Base-by-base conservation (phyloP, 768 basidiomycete species). In the Naganishia antarctica region DNA sequence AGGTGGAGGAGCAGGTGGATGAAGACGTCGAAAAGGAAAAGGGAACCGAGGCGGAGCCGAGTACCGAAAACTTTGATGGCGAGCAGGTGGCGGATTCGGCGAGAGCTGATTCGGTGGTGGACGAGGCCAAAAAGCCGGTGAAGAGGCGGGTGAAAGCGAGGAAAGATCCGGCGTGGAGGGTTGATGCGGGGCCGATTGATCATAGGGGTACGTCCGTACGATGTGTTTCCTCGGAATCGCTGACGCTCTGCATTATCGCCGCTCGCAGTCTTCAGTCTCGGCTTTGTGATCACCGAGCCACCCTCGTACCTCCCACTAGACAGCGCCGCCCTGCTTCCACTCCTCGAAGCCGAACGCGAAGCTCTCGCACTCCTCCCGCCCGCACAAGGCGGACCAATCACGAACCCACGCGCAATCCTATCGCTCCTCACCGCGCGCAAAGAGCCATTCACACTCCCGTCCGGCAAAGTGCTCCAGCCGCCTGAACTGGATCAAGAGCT, bases 231-330 rank as follows among this genome's bases (percentile, higher is more conserved):
- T 58, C 13, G 40, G 3, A 34, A 9, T 3, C 13, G n/a, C 32
- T 34, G 51, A 57, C 51, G 5, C 15, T 46, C 6, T 7, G 49
- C 6, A 21, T 51, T 29, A 18, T 34, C 32, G 8, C 45, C 8
- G n/a, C n/a, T n/a, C n/a, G 21, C 25, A 76, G 75, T 76, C 18
- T 70, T 71, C 18, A 67, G 70, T 21, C 65, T 73, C n/a, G 76
- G 76, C 8, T 77, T 72, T 49, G 57, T 77, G 3, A 57, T 77
- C 11, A 66, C 71, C 60, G 76, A 77, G 41, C 76, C 76, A 1
- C 67, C 68, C 12, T 69, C 69, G 0, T 70, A 69, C 7, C 46
- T 70, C 58, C 73, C 71, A 0, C 64, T 77, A 18, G 73, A 77
- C 34, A 70, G 70, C 11, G 64, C 70, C 15, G 18, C 59, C 4